A percentile compares a stretch with the other conserved stretches of the same genome.
phyloP scores from a whole-genome alignment of 148 eudicot genomes.

The Suaeda aralocaspica region DNA sequence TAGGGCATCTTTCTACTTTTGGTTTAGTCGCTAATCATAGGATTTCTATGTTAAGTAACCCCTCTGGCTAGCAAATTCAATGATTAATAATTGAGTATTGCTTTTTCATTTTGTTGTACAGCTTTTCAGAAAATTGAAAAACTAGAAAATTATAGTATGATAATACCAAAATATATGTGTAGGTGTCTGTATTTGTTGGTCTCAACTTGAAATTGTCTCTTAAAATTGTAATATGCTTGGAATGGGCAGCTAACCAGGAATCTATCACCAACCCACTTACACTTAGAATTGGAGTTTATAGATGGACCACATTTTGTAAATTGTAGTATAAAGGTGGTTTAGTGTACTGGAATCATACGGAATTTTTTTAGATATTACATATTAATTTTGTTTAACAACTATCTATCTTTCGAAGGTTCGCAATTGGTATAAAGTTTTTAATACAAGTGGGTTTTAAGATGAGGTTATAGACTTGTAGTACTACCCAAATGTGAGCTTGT shows the following conservation, averaged over 20 bases:
- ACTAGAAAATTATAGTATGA: neutral
- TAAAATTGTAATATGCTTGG: neutral
- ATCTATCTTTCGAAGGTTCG: no score
- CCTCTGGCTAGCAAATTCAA: neutral
- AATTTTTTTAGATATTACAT: no score
- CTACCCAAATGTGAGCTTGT: no score
- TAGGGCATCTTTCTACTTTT: neutral
- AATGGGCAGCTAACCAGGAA: conserved; percentile 21
- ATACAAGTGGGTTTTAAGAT: no score
- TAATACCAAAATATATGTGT: conserved; percentile 1
- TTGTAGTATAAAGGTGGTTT: neutral
- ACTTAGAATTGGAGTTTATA: neutral
- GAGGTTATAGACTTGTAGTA: no score
- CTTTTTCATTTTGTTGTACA: neutral
- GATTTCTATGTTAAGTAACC: conserved; percentile 12
- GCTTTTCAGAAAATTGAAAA: conserved; percentile 8
- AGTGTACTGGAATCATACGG: conserved; percentile 2
- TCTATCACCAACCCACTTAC: conserved; percentile 20
- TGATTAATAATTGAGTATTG: neutral
- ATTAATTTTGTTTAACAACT: no score
- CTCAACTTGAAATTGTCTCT: conserved; percentile 17
- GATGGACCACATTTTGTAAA: neutral
- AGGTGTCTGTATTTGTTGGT: conserved; percentile 11
- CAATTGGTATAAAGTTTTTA: no score
- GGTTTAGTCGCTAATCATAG: conserved; percentile 14